Base-by-base conservation (phyloP, 805 yeast genomes). In the Candida fluviatilis region DNA sequence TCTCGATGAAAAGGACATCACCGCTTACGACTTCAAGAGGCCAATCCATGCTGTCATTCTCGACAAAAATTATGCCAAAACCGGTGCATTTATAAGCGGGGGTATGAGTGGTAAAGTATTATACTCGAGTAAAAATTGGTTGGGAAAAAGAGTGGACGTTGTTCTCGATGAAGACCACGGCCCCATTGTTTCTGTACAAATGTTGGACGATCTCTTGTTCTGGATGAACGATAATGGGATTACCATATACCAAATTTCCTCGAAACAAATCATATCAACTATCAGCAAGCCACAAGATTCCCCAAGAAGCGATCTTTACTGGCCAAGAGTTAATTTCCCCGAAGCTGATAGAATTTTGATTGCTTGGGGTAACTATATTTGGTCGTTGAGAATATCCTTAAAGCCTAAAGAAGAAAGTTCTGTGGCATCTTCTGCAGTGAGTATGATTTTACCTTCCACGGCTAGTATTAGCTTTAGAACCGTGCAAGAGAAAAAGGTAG, bases 161-260 rank as follows among this genome's bases (percentile, higher is more conserved):
- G 60, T 73, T 0, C 41, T 93, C 4, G 83, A 80, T 17, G 70
- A 75, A 32, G 76, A 72, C 5, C 63, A 73, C 31, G 89, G 90
- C 0, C 82, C 95, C 0, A 78, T 93, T 4, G 81, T 87, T 5
- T 76, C 81, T 16, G 65, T 91, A 4, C 71, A 73, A 41, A 70
- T 80, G 40, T 54, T 84, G 2, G 84, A 80, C 36, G 84, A 81
- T 43, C 57, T 88, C 12, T 49, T 89, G 1, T 49, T 91, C 3
- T 89, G 96, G 95, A 78, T 89, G 70, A 84, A 84, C 53, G 95
- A 87, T 45, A 62, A 65, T 11, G 98, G 97, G 0, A 79, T 91
- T 15, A 71, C 80, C 1, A 64, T 87, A 15, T 82, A 74, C 49
- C 86, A 84, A 50, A 65, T 76, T 4, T 51, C 74, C 2, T 62